Percentiles rank a stretch among this genome's conserved stretches.
phyloP scores from a whole-genome alignment of 2,329 filamentous ascomycete genomes.

The Dactylellina haptotyla region DNA sequence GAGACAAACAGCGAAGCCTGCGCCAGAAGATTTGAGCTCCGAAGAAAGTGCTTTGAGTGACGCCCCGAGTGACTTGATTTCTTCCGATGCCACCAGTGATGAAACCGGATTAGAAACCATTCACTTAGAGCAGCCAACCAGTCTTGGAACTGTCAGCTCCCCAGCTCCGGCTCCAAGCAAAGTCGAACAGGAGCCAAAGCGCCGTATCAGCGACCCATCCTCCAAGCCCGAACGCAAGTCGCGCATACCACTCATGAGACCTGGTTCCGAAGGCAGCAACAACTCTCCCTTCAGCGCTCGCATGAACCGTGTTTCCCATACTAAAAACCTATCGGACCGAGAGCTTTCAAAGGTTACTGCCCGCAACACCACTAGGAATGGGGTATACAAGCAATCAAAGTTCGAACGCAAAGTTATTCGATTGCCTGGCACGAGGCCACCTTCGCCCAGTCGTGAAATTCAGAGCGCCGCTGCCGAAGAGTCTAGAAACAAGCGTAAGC shows the following conservation, averaged over 20 bases:
- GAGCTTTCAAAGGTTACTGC: slow-evolving; percentile 48
- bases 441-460: slow-evolving; percentile 36
- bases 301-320: slow-evolving; percentile 32
- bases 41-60: slow-evolving; percentile 5
- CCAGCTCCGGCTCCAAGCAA: too few relatives aligned
- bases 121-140: background rate
- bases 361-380: slow-evolving; percentile 44
- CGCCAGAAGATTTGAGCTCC: background rate
- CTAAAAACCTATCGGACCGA: slow-evolving; percentile 34
- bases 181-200: background rate
- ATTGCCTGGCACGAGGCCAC: slow-evolving; percentile 22
- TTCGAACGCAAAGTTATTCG: slow-evolving; percentile 47
- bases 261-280: background rate
- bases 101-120: background rate
- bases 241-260: slow-evolving; percentile 31
- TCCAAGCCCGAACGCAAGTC: slow-evolving; percentile 17
- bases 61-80: background rate
- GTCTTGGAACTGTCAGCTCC: background rate
- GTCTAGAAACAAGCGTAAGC: slow-evolving; percentile 21
- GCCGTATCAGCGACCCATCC: slow-evolving; percentile 1
- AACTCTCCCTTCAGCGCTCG: slow-evolving; percentile 17
- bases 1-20: background rate
- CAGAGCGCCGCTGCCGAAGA: slow-evolving; percentile 31
- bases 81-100: slow-evolving; percentile 19
- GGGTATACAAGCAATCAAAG: slow-evolving; percentile 39